phyloP scores from a whole-genome alignment of 2,329 filamentous ascomycete species.

The Cucurbitaria berberidis region DNA sequence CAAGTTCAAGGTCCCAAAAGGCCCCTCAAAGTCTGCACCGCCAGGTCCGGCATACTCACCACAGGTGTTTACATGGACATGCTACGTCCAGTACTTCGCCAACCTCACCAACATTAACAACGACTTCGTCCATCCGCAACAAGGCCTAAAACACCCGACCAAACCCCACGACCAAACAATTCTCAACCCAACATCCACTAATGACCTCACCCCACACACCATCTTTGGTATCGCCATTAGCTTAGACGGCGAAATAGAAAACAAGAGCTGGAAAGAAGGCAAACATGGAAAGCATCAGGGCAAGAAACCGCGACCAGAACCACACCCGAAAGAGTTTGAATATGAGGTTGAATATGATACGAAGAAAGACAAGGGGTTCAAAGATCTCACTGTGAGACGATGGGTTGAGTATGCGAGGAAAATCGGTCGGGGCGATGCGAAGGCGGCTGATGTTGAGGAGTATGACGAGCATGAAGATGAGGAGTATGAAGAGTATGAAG shows the following conservation, averaged over 20 bases:
- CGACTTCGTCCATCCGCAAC: slow-evolving; percentile 54
- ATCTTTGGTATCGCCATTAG: slow-evolving; percentile 40
- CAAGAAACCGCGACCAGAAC: slow-evolving; percentile 55
- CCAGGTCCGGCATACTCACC: slow-evolving; percentile 91
- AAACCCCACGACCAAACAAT: not conserved
- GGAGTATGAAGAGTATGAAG: slow-evolving; percentile 25
- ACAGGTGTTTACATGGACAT: slow-evolving; percentile 77
- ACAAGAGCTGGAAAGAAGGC: slow-evolving; percentile 66
- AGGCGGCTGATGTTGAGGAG: slow-evolving; percentile 8
- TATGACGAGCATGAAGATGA: slow-evolving; percentile 32
- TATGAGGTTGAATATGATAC: slow-evolving; percentile 90
- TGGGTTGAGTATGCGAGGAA: slow-evolving; percentile 79
- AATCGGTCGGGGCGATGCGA: slow-evolving; percentile 65
- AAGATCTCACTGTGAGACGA: slow-evolving; percentile 84
- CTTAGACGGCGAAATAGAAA: slow-evolving; percentile 31
- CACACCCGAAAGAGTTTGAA: slow-evolving; percentile 68
- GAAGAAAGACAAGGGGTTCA: slow-evolving; percentile 74
- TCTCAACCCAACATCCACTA: slow-evolving; percentile 2
- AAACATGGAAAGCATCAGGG: slow-evolving; percentile 66
- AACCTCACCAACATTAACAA: slow-evolving; percentile 93
- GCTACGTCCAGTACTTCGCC: slow-evolving; percentile 90
- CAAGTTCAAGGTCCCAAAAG: slow-evolving; percentile 65
- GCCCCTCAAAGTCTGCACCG: slow-evolving; percentile 72
- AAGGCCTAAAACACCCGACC: not conserved
- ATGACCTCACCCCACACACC: slow-evolving; percentile 15